These are phyloP conservation scores for Corrigiola litoralis DNA, from an alignment of 179 eudicot species.

Conservation along the genomic window DNA sequence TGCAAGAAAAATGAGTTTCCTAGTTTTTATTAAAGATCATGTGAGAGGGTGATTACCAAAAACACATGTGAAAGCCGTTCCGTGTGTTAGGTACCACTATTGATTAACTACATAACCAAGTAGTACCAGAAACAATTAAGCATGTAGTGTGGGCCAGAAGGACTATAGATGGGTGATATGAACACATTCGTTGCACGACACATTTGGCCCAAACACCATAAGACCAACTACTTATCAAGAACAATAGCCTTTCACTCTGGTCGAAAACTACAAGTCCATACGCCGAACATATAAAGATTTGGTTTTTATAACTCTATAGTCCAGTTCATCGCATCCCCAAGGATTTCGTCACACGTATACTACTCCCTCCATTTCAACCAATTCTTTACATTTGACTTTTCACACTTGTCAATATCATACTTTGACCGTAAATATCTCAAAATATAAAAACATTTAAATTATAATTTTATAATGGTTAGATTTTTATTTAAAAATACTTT, in stretches of 20 bases:
- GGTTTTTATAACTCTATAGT: not conserved
- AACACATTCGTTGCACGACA: constrained; percentile 4
- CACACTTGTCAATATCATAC: no score
- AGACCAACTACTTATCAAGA: constrained; percentile 18
- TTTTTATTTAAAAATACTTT: no score
- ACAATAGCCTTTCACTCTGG: constrained; percentile 6
- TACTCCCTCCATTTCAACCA: no score
- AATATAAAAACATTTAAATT: no score
- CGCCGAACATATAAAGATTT: not conserved
- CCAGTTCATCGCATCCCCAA: no score
- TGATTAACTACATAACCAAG: not conserved
- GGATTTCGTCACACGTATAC: no score
- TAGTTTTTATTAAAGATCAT: no score
- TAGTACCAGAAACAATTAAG: not conserved
- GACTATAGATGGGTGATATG: no score
- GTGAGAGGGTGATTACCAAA: not conserved
- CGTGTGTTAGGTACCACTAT: not conserved
- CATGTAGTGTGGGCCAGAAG: not conserved
- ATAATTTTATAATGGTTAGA: no score
- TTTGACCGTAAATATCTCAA: no score
- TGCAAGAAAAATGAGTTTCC: no score
- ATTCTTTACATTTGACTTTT: no score
- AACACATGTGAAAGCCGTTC: not conserved
- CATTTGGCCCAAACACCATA: constrained; percentile 9
- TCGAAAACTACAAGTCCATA: not conserved